Conservation (phyloP, 2,329 filamentous ascomycete genomes). For the Emmonsia crescens region DNA sequence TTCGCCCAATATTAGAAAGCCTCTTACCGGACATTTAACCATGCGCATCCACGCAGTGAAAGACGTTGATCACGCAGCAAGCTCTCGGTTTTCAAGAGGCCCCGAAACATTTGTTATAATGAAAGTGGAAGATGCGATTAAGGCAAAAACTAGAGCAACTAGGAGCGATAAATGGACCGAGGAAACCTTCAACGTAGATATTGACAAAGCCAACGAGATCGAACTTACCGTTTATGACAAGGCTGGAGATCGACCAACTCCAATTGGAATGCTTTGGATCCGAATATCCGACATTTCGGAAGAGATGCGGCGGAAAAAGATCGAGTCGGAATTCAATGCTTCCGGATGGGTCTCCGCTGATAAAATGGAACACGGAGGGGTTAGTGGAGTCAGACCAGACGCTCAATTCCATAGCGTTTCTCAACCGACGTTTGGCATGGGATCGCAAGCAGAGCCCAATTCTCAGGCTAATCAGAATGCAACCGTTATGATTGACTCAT, state of each 20-base stretch:
- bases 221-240: constrained; percentile 98
- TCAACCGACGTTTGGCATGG: constrained; percentile 12
- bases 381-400: constrained; percentile 39
- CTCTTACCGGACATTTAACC: constrained; percentile 80
- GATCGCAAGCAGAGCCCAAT: constrained; percentile 1
- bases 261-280: constrained; percentile 92
- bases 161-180: constrained; percentile 84
- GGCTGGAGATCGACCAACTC: constrained; percentile 76
- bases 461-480: constrained; percentile 17
- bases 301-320: constrained; percentile 93
- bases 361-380: constrained; percentile 61
- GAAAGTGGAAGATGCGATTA: constrained; percentile 90
- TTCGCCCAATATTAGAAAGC: constrained; percentile 86
- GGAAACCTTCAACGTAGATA: constrained; percentile 82
- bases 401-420: constrained; percentile 41
- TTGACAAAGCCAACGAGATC: constrained; percentile 97
- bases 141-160: constrained; percentile 75
- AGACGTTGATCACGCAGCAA: constrained; percentile 85
- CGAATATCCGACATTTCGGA: constrained; percentile 94
- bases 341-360: constrained; percentile 97
- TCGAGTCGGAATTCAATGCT: constrained; percentile 88
- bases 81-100: constrained; percentile 71
- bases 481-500: constrained; percentile 61
- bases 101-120: constrained; percentile 93
- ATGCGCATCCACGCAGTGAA: constrained; percentile 81